Conservation (phyloP, 73 alveolate genomes). For the Symbiodinium natans region DNA sequence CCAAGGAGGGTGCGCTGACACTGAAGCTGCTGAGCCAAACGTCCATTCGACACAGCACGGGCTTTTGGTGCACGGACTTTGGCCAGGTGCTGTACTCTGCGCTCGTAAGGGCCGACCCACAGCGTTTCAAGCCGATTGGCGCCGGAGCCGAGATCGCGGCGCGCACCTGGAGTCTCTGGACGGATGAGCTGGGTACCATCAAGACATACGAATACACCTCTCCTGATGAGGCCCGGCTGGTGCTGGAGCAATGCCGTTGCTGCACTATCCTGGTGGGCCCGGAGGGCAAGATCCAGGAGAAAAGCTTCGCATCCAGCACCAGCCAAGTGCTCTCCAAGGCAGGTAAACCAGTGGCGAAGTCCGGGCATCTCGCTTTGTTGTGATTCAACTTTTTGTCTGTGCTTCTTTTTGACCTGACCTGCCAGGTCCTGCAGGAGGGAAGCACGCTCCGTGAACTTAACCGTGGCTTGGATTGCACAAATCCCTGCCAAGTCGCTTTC, state of each 20-base stretch:
- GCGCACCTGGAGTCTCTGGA: constrained; percentile 68
- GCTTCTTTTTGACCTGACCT: neutral
- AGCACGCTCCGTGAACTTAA: constrained; percentile 69
- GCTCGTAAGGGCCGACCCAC: constrained; percentile 74
- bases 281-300: constrained; percentile 78
- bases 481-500: neutral
- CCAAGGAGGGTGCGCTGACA: constrained; percentile 80
- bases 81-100: constrained; percentile 70
- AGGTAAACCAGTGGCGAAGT: neutral
- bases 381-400: neutral
- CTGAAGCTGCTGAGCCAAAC: constrained; percentile 25
- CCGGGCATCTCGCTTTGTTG: neutral
- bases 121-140: constrained; percentile 41
- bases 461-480: constrained; percentile 1
- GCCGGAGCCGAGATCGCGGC: constrained; percentile 37
- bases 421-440: constrained; percentile 67
- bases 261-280: constrained; percentile 83
- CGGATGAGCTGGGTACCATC: constrained; percentile 51
- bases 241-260: constrained; percentile 61
- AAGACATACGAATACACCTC: constrained; percentile 44
- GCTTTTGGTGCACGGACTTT: constrained; percentile 50
- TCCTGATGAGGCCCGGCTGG: constrained; percentile 40
- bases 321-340: constrained; percentile 77
- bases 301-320: constrained; percentile 18
- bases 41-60: constrained; percentile 19